phyloP scores from a whole-genome alignment of 257 asterid genomes.

The Gardenia jasminoides region DNA sequence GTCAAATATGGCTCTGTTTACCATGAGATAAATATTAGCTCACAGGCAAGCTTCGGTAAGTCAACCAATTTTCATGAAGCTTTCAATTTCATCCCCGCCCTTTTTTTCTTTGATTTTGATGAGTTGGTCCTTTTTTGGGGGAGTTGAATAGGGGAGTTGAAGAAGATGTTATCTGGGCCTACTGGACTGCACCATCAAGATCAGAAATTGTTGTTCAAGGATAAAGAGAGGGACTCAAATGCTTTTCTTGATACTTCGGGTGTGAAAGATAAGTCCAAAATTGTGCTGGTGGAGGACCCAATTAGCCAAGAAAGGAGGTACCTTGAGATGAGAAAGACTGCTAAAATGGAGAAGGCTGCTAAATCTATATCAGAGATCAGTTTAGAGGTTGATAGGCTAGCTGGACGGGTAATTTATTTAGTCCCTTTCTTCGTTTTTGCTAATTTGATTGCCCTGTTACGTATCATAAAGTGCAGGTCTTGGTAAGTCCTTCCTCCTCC shows the following conservation, averaged over 20 bases:
- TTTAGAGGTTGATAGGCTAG: conserved; percentile 42
- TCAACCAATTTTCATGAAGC: neutral
- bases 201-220: conserved; percentile 41
- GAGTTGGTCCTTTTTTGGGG: neutral
- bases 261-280: conserved; percentile 47
- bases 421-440: neutral
- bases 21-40: conserved; percentile 43
- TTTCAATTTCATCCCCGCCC: neutral
- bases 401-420: conserved; percentile 33
- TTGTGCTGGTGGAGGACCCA: conserved; percentile 43
- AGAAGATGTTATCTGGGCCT: conserved; percentile 43
- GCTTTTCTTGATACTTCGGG: conserved; percentile 37
- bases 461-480: neutral
- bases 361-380: conserved; percentile 43
- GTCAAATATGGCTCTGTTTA: conserved; percentile 40
- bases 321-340: conserved; percentile 42
- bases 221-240: conserved; percentile 40
- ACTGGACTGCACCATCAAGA: conserved; percentile 49
- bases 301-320: conserved; percentile 47
- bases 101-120: neutral
- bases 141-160: conserved; percentile 37
- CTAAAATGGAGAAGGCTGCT: conserved; percentile 49
- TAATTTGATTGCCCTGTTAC: neutral
- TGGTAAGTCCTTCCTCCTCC: too few species aligned
- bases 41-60: conserved; percentile 47